Evolutionary conservation across 2,329 filamentous ascomycete species (phyloP).

Genomic region (Hortaea werneckii): DNA sequence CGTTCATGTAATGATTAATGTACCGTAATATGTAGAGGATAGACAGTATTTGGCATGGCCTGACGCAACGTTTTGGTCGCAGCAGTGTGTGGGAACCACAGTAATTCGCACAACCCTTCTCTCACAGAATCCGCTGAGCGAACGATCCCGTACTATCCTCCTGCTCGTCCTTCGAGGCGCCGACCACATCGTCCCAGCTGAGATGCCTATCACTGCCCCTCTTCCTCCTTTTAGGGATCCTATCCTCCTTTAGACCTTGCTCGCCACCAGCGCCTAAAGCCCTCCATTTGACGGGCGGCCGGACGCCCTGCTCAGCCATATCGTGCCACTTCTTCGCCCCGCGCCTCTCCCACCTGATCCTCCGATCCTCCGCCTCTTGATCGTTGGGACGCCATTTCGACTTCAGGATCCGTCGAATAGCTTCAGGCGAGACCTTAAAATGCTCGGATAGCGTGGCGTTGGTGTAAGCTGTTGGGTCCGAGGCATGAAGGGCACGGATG

Average conservation of each 20-base stretch:
- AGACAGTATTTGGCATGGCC: too few relatives aligned
- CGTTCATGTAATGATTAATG: too few relatives aligned
- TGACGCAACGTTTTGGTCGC: too few relatives aligned
- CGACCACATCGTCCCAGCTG: conserved; percentile 8
- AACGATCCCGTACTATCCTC: background rate
- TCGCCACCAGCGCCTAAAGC: conserved; percentile 18
- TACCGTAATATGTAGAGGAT: too few relatives aligned
- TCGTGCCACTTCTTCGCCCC: conserved; percentile 40
- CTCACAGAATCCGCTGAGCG: background rate
- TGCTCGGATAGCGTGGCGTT: conserved; percentile 62
- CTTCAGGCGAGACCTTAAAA: conserved; percentile 81
- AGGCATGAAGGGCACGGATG: conserved; percentile 69
- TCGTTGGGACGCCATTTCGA: conserved; percentile 59
- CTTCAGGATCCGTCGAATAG: conserved; percentile 75
- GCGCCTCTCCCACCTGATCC: conserved; percentile 37
- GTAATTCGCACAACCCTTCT: too few relatives aligned
- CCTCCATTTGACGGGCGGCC: conserved; percentile 46
- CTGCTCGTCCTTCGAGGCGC: too few relatives aligned
- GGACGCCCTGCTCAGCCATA: conserved; percentile 41
- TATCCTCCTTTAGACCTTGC: conserved; percentile 4
- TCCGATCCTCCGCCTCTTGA: conserved; percentile 34
- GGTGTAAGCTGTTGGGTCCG: conserved; percentile 68
- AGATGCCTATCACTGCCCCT: background rate
- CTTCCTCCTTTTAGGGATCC: conserved; percentile 5
- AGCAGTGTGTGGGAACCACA: too few relatives aligned